Conservation (phyloP, 805 yeast species). For the Blastobotrys mokoenaii region DNA sequence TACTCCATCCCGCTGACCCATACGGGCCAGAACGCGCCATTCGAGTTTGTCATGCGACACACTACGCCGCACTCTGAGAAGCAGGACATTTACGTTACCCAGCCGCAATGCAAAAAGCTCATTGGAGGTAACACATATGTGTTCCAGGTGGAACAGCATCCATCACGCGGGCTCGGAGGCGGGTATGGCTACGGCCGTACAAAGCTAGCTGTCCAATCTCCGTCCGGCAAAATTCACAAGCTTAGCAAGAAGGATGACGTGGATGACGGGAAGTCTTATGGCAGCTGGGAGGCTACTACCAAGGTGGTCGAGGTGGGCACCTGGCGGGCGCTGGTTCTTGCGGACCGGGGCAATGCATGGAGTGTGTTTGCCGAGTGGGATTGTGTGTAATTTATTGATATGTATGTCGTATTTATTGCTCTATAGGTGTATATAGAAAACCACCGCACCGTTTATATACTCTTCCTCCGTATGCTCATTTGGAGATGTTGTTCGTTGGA, state of each 20-base stretch:
- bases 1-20: constrained; percentile 71
- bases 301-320: constrained; percentile 64
- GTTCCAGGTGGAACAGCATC: constrained; percentile 57
- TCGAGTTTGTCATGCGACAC: constrained; percentile 61
- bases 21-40: constrained; percentile 50
- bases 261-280: constrained; percentile 20
- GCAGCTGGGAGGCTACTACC: constrained; percentile 49
- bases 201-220: constrained; percentile 69
- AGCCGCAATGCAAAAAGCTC: constrained; percentile 71
- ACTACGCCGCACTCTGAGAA: constrained; percentile 62
- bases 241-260: constrained; percentile 46
- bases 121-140: constrained; percentile 49
- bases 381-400: constrained; percentile 32
- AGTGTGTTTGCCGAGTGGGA: constrained; percentile 90
- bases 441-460: no score
- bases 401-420: no score
- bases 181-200: constrained; percentile 36
- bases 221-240: constrained; percentile 69
- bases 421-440: no score
- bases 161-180: constrained; percentile 40
- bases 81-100: constrained; percentile 71
- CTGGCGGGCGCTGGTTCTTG: constrained; percentile 77
- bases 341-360: constrained; percentile 73
- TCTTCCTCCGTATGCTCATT: no score
- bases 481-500: no score